Evolutionary conservation across 1,284 basidiomycete species (phyloP), one percentile per base, ranked within the genome.

Genomic region (Cutaneotrichosporon sp.): DNA sequence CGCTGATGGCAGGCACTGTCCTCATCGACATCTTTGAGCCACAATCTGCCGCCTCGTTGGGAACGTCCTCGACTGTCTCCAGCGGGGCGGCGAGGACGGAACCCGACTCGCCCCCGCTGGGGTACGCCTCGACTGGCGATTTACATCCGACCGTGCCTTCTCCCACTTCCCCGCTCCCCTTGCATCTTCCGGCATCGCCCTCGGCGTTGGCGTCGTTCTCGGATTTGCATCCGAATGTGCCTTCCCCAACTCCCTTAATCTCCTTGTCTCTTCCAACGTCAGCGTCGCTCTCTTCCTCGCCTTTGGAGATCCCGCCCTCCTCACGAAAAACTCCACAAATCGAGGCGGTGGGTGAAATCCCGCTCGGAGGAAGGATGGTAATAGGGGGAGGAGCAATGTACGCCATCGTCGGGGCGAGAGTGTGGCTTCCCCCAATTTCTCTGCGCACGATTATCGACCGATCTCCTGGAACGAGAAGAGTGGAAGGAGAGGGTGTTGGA

Each of bases 371-470:
- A 4, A 11, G 21, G 22, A 11, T 63, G 8, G 40, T 56, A n/a
- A 61, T 79, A 2, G 77, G 76, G 40, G 77, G 77, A n/a, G 76
- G 75, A 11, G 76, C 65, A 0, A 64, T 78, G 26, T 78, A 74
- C 65, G 70, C 73, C 2, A 65, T 78, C 4, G 62, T 76, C 16
- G 77, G 77, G 2, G 75, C 74, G 0, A 63, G 76, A 16, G 62
- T 78, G 16, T 79, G 73, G 71, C 55, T 77, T 5, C 58, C 69
- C 2, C 58, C 73, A 2, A 2, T 40, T 6, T 34, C 67, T 55
- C 63, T 76, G 21, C 60, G 69, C 22, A 70, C 71, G 5, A 50
- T 77, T 8, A 69, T 75, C 9, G 74, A 76, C 65, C 46, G 69
- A 18, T 60, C 64, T 3, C 61, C 61, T n/a, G n/a, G 42, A n/a